Evolutionary conservation across 441 rosid species (phyloP).

Genomic region (Bruguiera hainesii): DNA sequence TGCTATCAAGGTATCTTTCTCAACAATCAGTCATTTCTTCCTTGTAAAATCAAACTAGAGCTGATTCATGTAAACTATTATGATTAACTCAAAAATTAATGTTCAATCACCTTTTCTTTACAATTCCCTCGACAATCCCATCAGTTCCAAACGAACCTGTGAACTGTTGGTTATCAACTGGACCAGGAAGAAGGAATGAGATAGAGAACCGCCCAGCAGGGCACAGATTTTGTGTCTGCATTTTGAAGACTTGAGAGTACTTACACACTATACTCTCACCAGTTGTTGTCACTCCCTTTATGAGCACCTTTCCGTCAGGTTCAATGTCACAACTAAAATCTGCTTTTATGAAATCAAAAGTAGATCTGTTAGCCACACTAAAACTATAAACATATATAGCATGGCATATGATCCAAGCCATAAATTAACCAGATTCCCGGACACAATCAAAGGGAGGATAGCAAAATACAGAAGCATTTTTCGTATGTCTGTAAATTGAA

Average conservation of each 20-base stretch:
- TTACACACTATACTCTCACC: constrained; percentile 68
- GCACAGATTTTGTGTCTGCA: constrained; percentile 63
- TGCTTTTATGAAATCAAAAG: constrained; percentile 25
- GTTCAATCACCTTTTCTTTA: constrained; percentile 17
- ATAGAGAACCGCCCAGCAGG: constrained; percentile 73
- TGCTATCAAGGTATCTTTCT: too few relatives aligned
- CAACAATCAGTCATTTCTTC: too few relatives aligned
- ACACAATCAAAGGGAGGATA: too few relatives aligned
- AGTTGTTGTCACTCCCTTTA: constrained; percentile 64
- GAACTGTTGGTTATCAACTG: constrained; percentile 51
- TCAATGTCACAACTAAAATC: constrained; percentile 67
- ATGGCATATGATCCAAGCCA: not conserved
- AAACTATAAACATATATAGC: constrained; percentile 1
- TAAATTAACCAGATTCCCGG: too few relatives aligned
- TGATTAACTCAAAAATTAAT: too few relatives aligned
- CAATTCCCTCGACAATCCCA: constrained; percentile 63
- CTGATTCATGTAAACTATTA: too few relatives aligned
- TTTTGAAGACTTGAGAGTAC: constrained; percentile 54
- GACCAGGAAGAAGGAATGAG: constrained; percentile 70
- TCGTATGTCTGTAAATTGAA: not conserved
- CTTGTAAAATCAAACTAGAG: too few relatives aligned
- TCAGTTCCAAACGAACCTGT: constrained; percentile 42
- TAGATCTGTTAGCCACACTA: constrained; percentile 9
- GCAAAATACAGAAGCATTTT: not conserved
- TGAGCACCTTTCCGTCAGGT: constrained; percentile 53